Percentiles rank a stretch among this genome's conserved stretches.
Conservation (phyloP, 75 land plant species). For the Picea sitchensis region DNA sequence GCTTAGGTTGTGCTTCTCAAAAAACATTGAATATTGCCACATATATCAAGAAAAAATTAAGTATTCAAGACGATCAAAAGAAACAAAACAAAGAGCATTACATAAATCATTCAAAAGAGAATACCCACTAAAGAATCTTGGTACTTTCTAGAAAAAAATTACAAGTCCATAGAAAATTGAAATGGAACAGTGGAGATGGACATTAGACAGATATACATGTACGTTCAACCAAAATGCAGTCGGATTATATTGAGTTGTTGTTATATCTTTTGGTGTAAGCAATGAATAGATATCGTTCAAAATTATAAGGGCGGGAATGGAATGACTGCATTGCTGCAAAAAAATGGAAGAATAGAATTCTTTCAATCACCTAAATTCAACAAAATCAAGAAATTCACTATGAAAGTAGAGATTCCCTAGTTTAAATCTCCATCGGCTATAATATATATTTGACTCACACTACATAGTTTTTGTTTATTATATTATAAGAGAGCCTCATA, state of each 20-base stretch:
- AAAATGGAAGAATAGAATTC: not conserved
- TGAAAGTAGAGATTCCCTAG: not conserved
- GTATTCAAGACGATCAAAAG: constrained; percentile 23
- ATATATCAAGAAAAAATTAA: not conserved
- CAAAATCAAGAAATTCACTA: not conserved
- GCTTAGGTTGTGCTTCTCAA: constrained; percentile 42
- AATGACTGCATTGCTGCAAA: constrained; percentile 38
- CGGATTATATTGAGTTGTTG: constrained; percentile 22
- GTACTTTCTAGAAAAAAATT: constrained; percentile 58
- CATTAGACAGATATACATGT: constrained; percentile 22
- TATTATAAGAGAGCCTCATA: too few species aligned
- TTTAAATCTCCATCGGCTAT: too few species aligned
- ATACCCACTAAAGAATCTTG: not conserved
- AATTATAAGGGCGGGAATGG: constrained; percentile 25
- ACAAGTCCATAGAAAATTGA: too few species aligned
- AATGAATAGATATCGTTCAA: constrained; percentile 23
- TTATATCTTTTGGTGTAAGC: constrained; percentile 22
- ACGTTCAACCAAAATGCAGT: constrained; percentile 45
- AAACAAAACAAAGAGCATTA: constrained; percentile 63
- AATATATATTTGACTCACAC: too few species aligned
- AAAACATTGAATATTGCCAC: constrained; percentile 62
- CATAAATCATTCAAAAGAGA: constrained; percentile 61
- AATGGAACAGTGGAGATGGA: too few species aligned
- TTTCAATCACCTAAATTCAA: not conserved
- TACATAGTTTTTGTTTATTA: too few species aligned